Base-by-base conservation (phyloP, 305 asterid species). In the Plantago coronopus region DNA sequence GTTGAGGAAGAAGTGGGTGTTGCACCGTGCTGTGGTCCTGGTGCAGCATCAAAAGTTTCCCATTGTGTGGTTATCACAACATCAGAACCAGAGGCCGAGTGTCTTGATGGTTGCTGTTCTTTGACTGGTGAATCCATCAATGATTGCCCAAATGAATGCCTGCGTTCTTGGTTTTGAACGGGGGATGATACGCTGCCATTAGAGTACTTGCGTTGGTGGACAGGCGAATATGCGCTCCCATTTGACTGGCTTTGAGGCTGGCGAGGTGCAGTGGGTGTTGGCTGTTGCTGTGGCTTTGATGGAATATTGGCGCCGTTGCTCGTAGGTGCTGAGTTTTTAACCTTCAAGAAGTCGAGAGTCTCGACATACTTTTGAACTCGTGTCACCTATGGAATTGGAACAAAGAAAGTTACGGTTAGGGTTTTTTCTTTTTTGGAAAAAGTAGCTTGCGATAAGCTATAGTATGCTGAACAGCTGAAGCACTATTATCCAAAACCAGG, bases 21-120 rank as follows among this genome's bases (percentile, higher is more conserved):
- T 20, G 64, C 63, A 48, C 60, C 76, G 17, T 44, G 61, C 13
- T 54, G 19, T 16, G 74, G 64, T 12, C 72, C 64, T 4, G 87
- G 78, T 2, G 74, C 31, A 10, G 94, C 66, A 51, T 91, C 98
- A 56, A 91, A 91, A 5, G 88, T 91, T 68, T 88, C 98, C 98
- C 98, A 91, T 65, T 88, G 87, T 7, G 96, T 91, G 2, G 98
- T 91, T 58, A 91, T 83, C 17, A 91, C 95, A 48, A 83, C 95
- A 9, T 86, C 57, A 8, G 78, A 71, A 16, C 86, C 89, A 2
- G 95, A 76, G 50, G 81, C 63, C 0, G 91, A 83, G 74, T 73
- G 78, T 74, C 85, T 75, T 4, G 89, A 66, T 1, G 89, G 74
- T 27, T 80, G 79, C 47, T 61, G 66, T 42, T 72, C 74, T 63